These are phyloP conservation scores for Castanospermum australe DNA, from an alignment of 306 rosid species.

Conservation along the genomic window DNA sequence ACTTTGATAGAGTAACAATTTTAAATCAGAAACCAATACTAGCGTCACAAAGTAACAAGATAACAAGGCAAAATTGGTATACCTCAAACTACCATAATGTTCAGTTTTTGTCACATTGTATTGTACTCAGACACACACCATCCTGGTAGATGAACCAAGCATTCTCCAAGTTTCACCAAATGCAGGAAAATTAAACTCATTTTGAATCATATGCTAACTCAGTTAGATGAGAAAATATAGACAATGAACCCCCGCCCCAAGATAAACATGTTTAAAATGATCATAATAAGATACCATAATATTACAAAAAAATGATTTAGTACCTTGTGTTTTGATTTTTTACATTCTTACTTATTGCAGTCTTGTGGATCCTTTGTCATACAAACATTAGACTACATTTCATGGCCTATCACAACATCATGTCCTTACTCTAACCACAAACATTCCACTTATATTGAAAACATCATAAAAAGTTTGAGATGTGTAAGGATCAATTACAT, in stretches of 20 bases:
- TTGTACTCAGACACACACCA: neutral
- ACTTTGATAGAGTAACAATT: neutral
- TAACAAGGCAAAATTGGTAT: neutral
- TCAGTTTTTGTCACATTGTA: neutral
- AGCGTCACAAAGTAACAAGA: neutral
- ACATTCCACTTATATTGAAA: neutral
- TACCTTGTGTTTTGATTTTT: neutral
- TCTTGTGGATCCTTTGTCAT: neutral
- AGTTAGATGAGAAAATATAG: slow-evolving; percentile 13
- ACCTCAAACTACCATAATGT: neutral
- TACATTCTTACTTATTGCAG: neutral
- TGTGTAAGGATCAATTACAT: neutral
- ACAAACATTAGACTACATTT: slow-evolving; percentile 6
- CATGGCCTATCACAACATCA: neutral
- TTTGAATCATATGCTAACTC: slow-evolving; percentile 10
- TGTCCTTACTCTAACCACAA: neutral
- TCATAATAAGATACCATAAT: neutral
- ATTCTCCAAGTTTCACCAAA: neutral
- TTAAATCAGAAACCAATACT: neutral
- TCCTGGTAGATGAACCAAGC: neutral
- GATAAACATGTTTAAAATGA: neutral
- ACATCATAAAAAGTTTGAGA: slow-evolving; percentile 10
- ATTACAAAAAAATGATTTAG: slow-evolving; percentile 4
- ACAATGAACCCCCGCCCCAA: neutral
- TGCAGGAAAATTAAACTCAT: neutral